phyloP scores from a whole-genome alignment of 345 rosid genomes.

The Boechera retrofracta region DNA sequence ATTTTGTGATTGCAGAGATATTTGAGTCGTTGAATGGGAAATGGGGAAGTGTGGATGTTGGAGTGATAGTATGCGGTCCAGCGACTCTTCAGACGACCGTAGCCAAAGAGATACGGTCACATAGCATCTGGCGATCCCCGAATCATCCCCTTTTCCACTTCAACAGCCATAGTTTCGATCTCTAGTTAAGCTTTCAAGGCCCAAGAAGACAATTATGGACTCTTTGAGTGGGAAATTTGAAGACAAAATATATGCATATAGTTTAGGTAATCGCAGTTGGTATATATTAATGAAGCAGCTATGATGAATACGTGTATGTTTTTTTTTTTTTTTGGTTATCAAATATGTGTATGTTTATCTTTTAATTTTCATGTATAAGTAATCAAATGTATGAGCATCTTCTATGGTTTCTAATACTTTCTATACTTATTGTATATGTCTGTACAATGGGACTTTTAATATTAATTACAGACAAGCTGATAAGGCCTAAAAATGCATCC shows the following conservation, averaged over 20 bases:
- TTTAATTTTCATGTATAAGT: conserved; percentile 11
- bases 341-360: not conserved
- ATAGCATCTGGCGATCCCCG: conserved; percentile 51
- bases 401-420: conserved; percentile 10
- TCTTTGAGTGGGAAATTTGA: not conserved
- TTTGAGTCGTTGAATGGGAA: conserved; percentile 54
- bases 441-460: not conserved
- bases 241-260: not conserved
- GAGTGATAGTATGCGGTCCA: conserved; percentile 89
- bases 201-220: not conserved
- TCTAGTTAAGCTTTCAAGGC: conserved; percentile 41
- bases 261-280: not conserved
- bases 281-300: conserved; percentile 5
- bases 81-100: conserved; percentile 71
- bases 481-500: not conserved
- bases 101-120: conserved; percentile 78
- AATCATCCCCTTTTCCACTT: conserved; percentile 69
- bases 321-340: no score
- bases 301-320: not conserved
- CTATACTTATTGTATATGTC: not conserved
- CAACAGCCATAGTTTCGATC: conserved; percentile 83
- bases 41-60: conserved; percentile 80
- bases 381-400: conserved; percentile 12
- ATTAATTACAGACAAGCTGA: not conserved
- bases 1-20: conserved; percentile 57